Evolutionary conservation across 345 rosid species (phyloP).

Genomic region (Syzygium grande): DNA sequence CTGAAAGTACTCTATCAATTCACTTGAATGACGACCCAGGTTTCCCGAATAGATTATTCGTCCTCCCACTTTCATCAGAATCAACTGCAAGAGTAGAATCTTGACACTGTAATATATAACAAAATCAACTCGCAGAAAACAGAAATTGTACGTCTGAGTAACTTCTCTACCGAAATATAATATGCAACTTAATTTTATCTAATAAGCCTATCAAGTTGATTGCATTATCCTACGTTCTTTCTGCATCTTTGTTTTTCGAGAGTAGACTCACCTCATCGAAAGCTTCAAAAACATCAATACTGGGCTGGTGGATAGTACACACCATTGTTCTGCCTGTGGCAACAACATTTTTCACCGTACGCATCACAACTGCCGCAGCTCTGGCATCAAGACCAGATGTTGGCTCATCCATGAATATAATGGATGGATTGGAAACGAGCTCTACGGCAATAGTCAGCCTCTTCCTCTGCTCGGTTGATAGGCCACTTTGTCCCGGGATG

Average conservation of each 20-base stretch:
- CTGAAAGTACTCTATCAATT: slow-evolving; percentile 63
- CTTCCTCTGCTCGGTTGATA: slow-evolving; percentile 85
- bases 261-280: slow-evolving; percentile 58
- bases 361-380: slow-evolving; percentile 82
- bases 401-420: slow-evolving; percentile 89
- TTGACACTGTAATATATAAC: neutral
- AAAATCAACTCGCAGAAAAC: neutral
- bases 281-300: slow-evolving; percentile 76
- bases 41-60: slow-evolving; percentile 62
- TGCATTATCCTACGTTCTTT: neutral
- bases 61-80: slow-evolving; percentile 65
- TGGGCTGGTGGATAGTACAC: slow-evolving; percentile 88
- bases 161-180: neutral
- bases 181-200: neutral
- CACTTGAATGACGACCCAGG: slow-evolving; percentile 48
- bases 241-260: neutral
- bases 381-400: slow-evolving; percentile 81
- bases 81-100: slow-evolving; percentile 28
- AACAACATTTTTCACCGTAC: slow-evolving; percentile 69
- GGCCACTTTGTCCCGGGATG: slow-evolving; percentile 47
- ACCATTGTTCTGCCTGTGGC: slow-evolving; percentile 78
- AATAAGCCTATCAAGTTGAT: neutral
- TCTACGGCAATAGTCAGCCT: slow-evolving; percentile 76
- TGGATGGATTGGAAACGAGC: slow-evolving; percentile 76
- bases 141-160: neutral